Base-by-base conservation (phyloP, 1,284 basidiomycete genomes). In the Tilletia caries region DNA sequence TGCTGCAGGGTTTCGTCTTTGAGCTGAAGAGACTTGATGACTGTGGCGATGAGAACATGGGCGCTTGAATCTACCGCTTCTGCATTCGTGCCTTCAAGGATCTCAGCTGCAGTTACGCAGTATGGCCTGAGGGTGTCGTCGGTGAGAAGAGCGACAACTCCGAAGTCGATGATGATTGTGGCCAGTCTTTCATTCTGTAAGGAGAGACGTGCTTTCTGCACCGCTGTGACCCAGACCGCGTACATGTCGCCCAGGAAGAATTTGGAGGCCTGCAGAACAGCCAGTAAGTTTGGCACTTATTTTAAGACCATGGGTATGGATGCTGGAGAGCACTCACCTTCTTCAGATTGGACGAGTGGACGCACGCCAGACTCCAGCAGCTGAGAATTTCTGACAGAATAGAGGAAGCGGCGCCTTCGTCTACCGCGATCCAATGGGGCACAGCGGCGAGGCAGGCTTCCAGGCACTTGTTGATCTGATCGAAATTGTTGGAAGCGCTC, bases 171-270 rank as follows among this genome's bases (percentile, higher is more conserved):
- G 18, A 62, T 29, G 10, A 62, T 10, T 2, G 29, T n/a, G 58
- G 20, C 20, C 32, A 62, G 20, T 15, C 8, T 18, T 62, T 20
- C 12, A 18, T 34, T 8, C 8, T 37, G 18, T 15, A 6, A 33
- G 27, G 32, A 29, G 8, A 18, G 8, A 15, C 10, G 15, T 8
- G 32, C 58, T 34, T 62, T 33, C 15, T 20, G 32, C n/a, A 54
- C 12, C 4, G 52, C 52, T 29, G 27, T 54, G 12, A 29, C 27
- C 58, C 58, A 62, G 20, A 13, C 34, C 2, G 18, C 15, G 32
- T 33, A 62, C 58, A 62, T 62, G 27, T 62, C 33, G 58, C 33
- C 58, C 18, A 29, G 27, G 58, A 62, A 62, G 32, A 34, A 62
- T 4, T 62, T 62, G 29, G 32, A 62, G 10, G 58, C 32, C 58